Base-by-base conservation (phyloP, 768 basidiomycete species). In the Lentinula detonsa region DNA sequence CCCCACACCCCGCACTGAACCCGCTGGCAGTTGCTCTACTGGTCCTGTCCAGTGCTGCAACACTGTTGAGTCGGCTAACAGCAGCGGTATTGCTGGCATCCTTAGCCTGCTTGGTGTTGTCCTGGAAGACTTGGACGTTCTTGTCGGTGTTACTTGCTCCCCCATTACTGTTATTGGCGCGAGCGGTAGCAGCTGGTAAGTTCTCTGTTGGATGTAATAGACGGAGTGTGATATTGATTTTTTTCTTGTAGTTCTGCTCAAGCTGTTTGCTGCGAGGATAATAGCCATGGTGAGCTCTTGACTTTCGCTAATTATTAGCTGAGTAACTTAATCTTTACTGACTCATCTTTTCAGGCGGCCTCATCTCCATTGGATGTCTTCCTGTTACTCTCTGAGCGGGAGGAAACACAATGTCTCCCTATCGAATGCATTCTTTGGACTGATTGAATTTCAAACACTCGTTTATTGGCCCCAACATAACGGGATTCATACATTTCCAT, bases 151-250 rank as follows among this genome's bases (percentile, higher is more conserved):
- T 7, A 37, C 37, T 45, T 62, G 62, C 57, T 42, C 39, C 11
- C 62, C 62, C 49, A 62, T 62, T 40, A 53, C 57, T n/a, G 62
- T 62, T 48, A 54, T 62, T 37, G 62, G 62, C 43, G 21, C 21
- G 16, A 33, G 55, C 8, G 15, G 34, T 10, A 54, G 34, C 34
- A 35, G 34, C 23, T 54, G 52, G 52, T 54, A 39, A 54, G 52
- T 54, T 10, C n/a, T 16, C 0, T 18, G 8, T 16, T 2, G 23
- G 5, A 2, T 3, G 16, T 3, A 35, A 2, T 18, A 11, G 13
- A 6, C 1, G 34, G 34, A n/a, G 18, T 23, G 15, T 21, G 4
- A 52, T 33, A 5, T 34, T 52, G 5, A 33, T 34, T 16, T 3
- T 8, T 52, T 23, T 16, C 37, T 39, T 9, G 11, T 37, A 54